Conservation (phyloP, 2,329 filamentous ascomycete species). For the Cladophialophora chaetospira region DNA sequence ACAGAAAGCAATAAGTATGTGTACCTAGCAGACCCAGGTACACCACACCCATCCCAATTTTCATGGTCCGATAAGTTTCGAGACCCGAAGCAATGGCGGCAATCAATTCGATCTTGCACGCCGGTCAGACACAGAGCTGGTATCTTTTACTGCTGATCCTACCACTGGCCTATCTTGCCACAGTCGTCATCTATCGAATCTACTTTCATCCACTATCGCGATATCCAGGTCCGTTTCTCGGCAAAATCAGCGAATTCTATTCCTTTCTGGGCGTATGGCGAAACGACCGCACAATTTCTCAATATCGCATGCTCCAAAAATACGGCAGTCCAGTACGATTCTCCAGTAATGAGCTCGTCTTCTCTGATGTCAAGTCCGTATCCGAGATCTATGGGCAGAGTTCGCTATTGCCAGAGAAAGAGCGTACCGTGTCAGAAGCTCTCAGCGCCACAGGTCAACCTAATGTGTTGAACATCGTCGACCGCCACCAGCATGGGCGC, state of each 20-base stretch:
- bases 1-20: no score
- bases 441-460: constrained; percentile 1
- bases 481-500: constrained; percentile 31
- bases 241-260: constrained; percentile 12
- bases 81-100: no score
- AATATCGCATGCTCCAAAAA: constrained; percentile 13
- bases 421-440: constrained; percentile 1
- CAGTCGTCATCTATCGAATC: constrained; percentile 6
- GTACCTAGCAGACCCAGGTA: no score
- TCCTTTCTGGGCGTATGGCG: not conserved
- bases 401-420: constrained; percentile 6
- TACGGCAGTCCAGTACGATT: constrained; percentile 40
- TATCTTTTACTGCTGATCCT: not conserved
- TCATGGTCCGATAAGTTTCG: no score
- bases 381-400: constrained; percentile 35
- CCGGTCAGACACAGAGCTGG: no score
- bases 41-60: no score
- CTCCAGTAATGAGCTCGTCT: constrained; percentile 39
- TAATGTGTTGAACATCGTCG: constrained; percentile 9
- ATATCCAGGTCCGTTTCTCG: constrained; percentile 64
- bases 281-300: not conserved
- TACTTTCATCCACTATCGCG: constrained; percentile 61
- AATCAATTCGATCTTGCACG: no score
- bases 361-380: constrained; percentile 39
- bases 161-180: not conserved